These are phyloP conservation scores for Chytriomyces sp. DNA, from an alignment of 192 early-diverging fungal species.

Conservation along the genomic window DNA sequence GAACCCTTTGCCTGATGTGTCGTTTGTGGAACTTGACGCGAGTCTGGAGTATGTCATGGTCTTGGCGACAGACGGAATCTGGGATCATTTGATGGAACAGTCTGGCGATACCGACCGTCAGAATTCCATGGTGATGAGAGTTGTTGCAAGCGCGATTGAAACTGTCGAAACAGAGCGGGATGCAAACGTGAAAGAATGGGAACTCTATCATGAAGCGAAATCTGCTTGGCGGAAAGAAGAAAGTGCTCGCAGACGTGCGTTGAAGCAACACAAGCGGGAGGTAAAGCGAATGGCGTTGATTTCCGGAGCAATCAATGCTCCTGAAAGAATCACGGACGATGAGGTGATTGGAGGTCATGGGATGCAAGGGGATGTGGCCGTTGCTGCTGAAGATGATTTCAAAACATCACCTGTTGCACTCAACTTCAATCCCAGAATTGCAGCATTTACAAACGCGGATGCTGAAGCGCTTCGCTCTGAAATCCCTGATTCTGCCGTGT, in stretches of 20 bases:
- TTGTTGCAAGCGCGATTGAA: slow-evolving; percentile 33
- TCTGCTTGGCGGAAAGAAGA: not conserved
- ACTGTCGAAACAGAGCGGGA: slow-evolving; percentile 29
- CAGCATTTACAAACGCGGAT: not conserved
- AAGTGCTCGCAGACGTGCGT: not conserved
- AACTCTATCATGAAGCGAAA: slow-evolving; percentile 3
- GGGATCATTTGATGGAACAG: slow-evolving; percentile 60
- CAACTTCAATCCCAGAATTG: no score
- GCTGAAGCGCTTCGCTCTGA: not conserved
- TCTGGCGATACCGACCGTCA: slow-evolving; percentile 35
- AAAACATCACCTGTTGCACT: not conserved
- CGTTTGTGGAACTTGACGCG: slow-evolving; percentile 49
- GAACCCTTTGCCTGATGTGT: slow-evolving; percentile 53
- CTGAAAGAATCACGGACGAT: not conserved
- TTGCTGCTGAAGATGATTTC: not conserved
- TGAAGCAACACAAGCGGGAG: slow-evolving; percentile 2
- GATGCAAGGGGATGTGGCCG: not conserved
- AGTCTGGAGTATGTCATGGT: slow-evolving; percentile 52
- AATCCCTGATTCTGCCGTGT: not conserved
- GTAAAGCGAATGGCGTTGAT: not conserved
- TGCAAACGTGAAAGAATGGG: slow-evolving; percentile 4
- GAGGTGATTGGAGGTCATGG: slow-evolving; percentile 2
- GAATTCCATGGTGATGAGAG: slow-evolving; percentile 29
- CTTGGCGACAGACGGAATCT: slow-evolving; percentile 64
- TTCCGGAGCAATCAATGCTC: not conserved